Conservation (phyloP, 345 rosid genomes). For the Lagerstroemia speciosa region DNA sequence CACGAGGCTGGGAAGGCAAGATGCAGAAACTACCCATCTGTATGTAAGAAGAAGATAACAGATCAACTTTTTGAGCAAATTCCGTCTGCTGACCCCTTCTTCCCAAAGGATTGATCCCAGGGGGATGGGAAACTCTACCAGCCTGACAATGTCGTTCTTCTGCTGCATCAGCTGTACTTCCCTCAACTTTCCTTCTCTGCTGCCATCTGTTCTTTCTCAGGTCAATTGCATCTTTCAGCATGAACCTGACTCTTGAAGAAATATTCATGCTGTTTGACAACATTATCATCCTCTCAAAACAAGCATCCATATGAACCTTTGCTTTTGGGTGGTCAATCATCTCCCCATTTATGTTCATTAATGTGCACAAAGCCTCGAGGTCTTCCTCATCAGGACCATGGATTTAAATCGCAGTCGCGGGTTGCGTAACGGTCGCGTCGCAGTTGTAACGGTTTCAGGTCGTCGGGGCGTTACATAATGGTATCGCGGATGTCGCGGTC, state of each 20-base stretch:
- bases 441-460: too few relatives aligned
- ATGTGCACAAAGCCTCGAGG: conserved; percentile 82
- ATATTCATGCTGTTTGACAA: conserved; percentile 66
- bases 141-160: conserved; percentile 83
- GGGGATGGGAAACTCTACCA: conserved; percentile 61
- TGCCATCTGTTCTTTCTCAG: conserved; percentile 91
- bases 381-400: conserved; percentile 94
- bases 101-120: conserved; percentile 44
- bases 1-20: conserved; percentile 52
- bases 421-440: too few relatives aligned
- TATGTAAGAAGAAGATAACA: conserved; percentile 48
- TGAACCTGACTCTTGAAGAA: conserved; percentile 81
- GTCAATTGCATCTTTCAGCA: conserved; percentile 86
- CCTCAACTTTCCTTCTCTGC: conserved; percentile 98
- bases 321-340: conserved; percentile 72
- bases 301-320: conserved; percentile 58
- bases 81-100: conserved; percentile 63
- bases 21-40: conserved; percentile 71
- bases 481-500: too few relatives aligned
- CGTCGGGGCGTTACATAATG: too few relatives aligned
- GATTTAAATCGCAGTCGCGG: too few relatives aligned
- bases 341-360: conserved; percentile 91
- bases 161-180: conserved; percentile 96
- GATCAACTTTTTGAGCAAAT: conserved; percentile 60
- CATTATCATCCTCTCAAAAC: conserved; percentile 63